Evolutionary conservation across 164 flowering plant species (phyloP).

Genomic region (Vitis vinifera): DNA sequence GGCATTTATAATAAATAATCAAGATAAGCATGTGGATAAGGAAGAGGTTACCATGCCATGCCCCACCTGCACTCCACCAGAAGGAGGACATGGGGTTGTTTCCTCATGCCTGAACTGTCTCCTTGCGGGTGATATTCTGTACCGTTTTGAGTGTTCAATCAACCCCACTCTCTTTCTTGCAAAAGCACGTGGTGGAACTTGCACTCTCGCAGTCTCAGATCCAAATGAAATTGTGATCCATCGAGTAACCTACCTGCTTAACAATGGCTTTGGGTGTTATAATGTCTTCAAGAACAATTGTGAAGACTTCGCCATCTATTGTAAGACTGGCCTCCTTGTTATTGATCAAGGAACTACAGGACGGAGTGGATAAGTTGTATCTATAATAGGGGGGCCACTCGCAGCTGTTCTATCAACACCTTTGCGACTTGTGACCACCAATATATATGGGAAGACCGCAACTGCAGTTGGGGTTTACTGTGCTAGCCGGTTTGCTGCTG

Average conservation of each 20-base stretch:
- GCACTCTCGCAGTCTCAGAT: slow-evolving; percentile 73
- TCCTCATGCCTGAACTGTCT: slow-evolving; percentile 70
- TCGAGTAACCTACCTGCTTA: slow-evolving; percentile 62
- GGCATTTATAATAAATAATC: no score
- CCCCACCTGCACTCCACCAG: slow-evolving; percentile 42
- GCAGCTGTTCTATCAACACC: slow-evolving; percentile 74
- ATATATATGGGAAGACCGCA: slow-evolving; percentile 70
- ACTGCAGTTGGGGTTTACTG: slow-evolving; percentile 67
- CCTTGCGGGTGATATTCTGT: slow-evolving; percentile 66
- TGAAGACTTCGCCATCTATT: slow-evolving; percentile 76
- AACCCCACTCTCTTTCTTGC: slow-evolving; percentile 65
- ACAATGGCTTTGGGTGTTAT: slow-evolving; percentile 77
- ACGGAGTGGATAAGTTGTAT: slow-evolving; percentile 77
- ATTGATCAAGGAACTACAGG: slow-evolving; percentile 54
- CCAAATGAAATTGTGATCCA: slow-evolving; percentile 49
- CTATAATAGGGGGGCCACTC: slow-evolving; percentile 69
- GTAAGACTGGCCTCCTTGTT: slow-evolving; percentile 72
- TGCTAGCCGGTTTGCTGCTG: slow-evolving; percentile 67
- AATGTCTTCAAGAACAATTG: slow-evolving; percentile 75
- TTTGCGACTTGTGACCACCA: slow-evolving; percentile 59
- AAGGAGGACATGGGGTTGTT: slow-evolving; percentile 54
- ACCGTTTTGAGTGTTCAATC: slow-evolving; percentile 67
- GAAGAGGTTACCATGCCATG: slow-evolving; percentile 23
- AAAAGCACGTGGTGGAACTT: slow-evolving; percentile 81
- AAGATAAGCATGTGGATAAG: no score